Evolutionary conservation across 1,139 yeast genomes (phyloP).

Genomic region (Chernovozyma aurita): DNA sequence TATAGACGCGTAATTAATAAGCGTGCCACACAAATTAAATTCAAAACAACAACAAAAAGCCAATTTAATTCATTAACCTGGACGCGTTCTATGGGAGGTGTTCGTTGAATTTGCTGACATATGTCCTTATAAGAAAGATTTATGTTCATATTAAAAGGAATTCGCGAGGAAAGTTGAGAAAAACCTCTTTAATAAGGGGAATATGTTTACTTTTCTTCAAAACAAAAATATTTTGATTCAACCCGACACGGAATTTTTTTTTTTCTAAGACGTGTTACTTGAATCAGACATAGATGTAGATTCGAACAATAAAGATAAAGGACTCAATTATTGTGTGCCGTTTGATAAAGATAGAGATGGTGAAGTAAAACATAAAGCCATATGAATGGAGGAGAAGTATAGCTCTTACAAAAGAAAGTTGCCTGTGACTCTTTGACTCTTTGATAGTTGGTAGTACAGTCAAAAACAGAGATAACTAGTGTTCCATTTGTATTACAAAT

Average conservation of each 20-base stretch:
- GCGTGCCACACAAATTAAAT: slow-evolving; percentile 1
- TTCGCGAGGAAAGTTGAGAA: not conserved
- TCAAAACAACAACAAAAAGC: slow-evolving; percentile 6
- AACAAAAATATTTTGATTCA: not conserved
- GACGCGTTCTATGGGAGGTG: not conserved
- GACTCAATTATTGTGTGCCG: too few relatives aligned
- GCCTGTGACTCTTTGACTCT: too few relatives aligned
- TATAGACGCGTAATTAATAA: slow-evolving; percentile 6
- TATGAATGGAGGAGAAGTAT: too few relatives aligned
- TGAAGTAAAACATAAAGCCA: too few relatives aligned
- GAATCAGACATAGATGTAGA: slow-evolving; percentile 1
- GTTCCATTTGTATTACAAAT: too few relatives aligned
- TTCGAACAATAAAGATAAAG: not conserved
- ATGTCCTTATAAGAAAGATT: not conserved
- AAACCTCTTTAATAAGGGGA: slow-evolving; percentile 1
- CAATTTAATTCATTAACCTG: slow-evolving; percentile 1
- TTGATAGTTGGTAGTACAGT: too few relatives aligned
- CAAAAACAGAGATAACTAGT: too few relatives aligned
- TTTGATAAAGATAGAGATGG: too few relatives aligned
- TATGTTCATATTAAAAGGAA: not conserved
- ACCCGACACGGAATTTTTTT: not conserved
- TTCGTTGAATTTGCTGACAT: not conserved
- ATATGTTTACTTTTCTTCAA: slow-evolving; percentile 3
- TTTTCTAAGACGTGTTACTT: slow-evolving; percentile 4
- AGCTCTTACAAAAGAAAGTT: too few relatives aligned